Conservation (phyloP, 257 asterid genomes). For the Rhazya stricta region DNA sequence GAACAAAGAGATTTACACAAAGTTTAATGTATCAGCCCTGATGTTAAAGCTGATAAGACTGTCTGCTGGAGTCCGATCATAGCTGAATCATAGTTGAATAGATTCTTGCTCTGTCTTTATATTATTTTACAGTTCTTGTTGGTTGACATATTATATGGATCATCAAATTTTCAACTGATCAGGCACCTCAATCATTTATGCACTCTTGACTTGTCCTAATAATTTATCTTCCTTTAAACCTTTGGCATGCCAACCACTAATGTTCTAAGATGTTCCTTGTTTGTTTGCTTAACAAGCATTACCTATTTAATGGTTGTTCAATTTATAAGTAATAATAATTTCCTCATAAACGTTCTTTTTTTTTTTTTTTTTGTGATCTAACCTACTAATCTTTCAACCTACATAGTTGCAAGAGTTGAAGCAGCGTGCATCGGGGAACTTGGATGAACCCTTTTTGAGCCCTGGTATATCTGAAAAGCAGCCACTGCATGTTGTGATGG, state of each 20-base stretch:
- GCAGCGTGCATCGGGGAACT: conserved; percentile 75
- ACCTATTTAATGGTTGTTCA: neutral
- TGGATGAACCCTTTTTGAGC: conserved; percentile 63
- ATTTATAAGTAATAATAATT: neutral
- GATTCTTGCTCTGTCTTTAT: neutral
- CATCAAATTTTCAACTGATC: neutral
- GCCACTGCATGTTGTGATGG: conserved; percentile 95
- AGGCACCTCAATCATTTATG: neutral
- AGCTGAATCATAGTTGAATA: neutral
- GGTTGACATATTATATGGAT: no score
- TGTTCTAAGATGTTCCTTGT: neutral
- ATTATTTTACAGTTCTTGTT: neutral
- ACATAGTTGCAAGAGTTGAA: conserved; percentile 89
- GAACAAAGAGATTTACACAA: neutral
- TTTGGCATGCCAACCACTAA: neutral
- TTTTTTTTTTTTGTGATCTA: conserved; percentile 5
- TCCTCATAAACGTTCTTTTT: neutral
- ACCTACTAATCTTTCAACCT: conserved; percentile 23
- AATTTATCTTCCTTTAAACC: neutral
- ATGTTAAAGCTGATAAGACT: neutral
- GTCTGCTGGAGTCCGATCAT: neutral
- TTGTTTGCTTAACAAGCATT: neutral
- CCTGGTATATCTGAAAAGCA: conserved; percentile 89
- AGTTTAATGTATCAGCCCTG: neutral
- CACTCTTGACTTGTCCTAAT: neutral